Evolutionary conservation across 495 filamentous ascomycete genomes (phyloP), one percentile per base, ranked within the genome.

Genomic region (Hypomontagnella submonticulosa): DNA sequence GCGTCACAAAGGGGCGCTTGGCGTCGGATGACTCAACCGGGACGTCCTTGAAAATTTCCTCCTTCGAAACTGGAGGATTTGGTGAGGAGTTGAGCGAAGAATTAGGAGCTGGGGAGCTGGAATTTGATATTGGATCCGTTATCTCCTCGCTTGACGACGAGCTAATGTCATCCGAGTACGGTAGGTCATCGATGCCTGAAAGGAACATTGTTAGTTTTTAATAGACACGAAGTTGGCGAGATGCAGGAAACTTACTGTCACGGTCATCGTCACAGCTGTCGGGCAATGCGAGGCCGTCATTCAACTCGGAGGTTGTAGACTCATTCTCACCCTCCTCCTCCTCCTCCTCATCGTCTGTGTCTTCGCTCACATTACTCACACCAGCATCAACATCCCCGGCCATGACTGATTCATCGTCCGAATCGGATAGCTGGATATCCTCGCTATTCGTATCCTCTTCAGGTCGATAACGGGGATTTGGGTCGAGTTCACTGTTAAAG

Each of bases 1-100:
- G 67, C 7, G 61, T 53, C 13, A 60, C 57, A 7, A 60, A 60
- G 15, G 20, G 13, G 1, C 19, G 51, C 10, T 64, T 36, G 8
- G 34, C 10, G 59, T 79, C 77, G 55, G 84, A 78, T 8, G 75
- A 75, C 48, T 81, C 79, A 15, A 69, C 70, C 65, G 77, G 71
- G 23, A 75, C 74, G 4, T 75, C 79, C 13, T 76, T 73, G 40
- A 66, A 66, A 4, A 63, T 50, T 6, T 49, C 3, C 61, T 48
- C 81, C 67, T 51, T 76, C 72, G 32, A 32, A 6, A 32, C 13
- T 0, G 53, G 19, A 8, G 34, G 48, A 16, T 56, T 42, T 30
- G 51, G 52, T 13, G 61, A 61, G 15, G 53, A 59, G n/a, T 11
- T 12, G 0, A 8, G 47, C 27, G 65, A 42, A 6, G 71, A 78